These are phyloP conservation scores for Entonaema liquescens DNA, from an alignment of 495 filamentous ascomycete species.

Conservation along the genomic window DNA sequence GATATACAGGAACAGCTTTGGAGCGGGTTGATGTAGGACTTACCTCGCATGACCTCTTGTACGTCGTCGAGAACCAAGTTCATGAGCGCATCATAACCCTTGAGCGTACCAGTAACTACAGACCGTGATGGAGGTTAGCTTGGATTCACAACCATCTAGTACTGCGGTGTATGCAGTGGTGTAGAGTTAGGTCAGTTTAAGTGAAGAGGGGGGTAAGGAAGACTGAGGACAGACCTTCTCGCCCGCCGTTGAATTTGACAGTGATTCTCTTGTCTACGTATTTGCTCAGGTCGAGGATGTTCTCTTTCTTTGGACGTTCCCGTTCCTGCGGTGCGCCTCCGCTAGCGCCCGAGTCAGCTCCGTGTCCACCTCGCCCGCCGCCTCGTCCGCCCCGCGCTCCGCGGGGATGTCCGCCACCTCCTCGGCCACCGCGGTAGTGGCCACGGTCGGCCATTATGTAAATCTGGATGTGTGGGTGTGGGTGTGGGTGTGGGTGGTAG, in stretches of 20 bases:
- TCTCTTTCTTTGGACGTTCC: constrained; percentile 94
- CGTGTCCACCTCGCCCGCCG: constrained; percentile 49
- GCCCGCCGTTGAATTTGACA: constrained; percentile 95
- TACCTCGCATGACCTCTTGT: constrained; percentile 87
- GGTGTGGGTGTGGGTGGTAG: not conserved
- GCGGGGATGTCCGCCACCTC: constrained; percentile 45
- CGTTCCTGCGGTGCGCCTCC: constrained; percentile 57
- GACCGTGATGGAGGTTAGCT: not conserved
- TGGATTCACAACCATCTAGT: too few species aligned
- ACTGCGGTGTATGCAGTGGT: not conserved
- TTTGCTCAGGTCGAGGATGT: constrained; percentile 92
- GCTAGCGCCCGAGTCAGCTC: constrained; percentile 39
- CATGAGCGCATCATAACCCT: constrained; percentile 97
- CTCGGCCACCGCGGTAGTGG: constrained; percentile 54
- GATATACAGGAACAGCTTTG: not conserved
- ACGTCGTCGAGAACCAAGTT: constrained; percentile 96
- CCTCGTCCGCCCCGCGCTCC: constrained; percentile 62
- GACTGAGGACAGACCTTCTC: constrained; percentile 73
- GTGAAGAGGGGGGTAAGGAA: not conserved
- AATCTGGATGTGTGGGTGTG: not conserved
- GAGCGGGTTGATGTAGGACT: not conserved
- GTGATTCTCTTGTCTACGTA: constrained; percentile 95
- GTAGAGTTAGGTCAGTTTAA: not conserved
- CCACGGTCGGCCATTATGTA: constrained; percentile 71
- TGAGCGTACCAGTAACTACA: constrained; percentile 84